Conservation (phyloP, 495 filamentous ascomycete species). For the Oidiodendron maius region DNA sequence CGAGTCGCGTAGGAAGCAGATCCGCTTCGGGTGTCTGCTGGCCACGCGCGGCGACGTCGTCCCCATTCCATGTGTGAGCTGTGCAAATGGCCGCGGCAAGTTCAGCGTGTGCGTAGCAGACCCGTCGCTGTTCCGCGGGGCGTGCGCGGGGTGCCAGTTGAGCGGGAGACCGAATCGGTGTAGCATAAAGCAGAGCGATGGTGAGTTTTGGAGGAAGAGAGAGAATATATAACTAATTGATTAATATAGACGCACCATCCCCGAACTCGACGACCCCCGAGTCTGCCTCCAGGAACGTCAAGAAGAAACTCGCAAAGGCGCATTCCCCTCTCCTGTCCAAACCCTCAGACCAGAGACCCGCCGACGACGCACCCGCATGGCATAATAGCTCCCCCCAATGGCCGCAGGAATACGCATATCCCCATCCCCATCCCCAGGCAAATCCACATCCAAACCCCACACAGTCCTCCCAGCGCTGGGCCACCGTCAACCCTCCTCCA, state of each 20-base stretch:
- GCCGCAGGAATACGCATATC: constrained; percentile 17
- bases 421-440: too few relatives aligned
- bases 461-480: constrained; percentile 19
- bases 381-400: constrained; percentile 17
- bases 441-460: too few relatives aligned
- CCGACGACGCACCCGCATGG: constrained; percentile 13
- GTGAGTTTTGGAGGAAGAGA: constrained; percentile 6
- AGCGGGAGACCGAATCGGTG: constrained; percentile 22
- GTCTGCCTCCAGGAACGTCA: constrained; percentile 4
- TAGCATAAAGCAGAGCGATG: constrained; percentile 22
- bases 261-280: constrained; percentile 5
- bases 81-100: constrained; percentile 22
- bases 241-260: background rate
- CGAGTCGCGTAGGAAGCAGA: constrained; percentile 21
- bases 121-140: constrained; percentile 14
- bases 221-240: constrained; percentile 1
- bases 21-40: constrained; percentile 21
- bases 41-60: constrained; percentile 19
- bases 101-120: constrained; percentile 16
- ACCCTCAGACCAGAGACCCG: constrained; percentile 13
- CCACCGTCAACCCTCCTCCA: constrained; percentile 16
- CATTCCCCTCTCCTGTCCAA: background rate
- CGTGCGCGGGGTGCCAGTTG: constrained; percentile 21
- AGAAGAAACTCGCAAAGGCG: background rate
- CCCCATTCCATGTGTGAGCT: constrained; percentile 12